These are phyloP conservation scores for Trebouxia sp. DNA, from an alignment of 139 green algal genomes.

Conservation along the genomic window DNA sequence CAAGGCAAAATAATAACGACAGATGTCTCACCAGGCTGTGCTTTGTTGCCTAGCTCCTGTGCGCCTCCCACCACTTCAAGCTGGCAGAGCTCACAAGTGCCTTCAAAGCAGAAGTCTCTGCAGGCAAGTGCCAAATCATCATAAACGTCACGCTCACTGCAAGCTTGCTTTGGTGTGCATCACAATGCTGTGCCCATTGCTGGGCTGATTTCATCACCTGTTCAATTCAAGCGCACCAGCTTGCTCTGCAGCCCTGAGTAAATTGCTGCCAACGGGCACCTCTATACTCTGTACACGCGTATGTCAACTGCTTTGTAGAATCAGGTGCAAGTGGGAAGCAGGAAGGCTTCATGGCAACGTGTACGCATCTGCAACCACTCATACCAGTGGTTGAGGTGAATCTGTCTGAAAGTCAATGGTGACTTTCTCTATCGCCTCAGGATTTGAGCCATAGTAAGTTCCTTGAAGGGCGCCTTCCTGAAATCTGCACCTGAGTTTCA, in stretches of 20 bases:
- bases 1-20: too few species aligned
- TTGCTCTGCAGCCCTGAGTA: conserved; percentile 2
- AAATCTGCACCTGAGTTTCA: background rate
- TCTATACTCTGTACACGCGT: background rate
- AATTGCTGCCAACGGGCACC: background rate
- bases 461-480: background rate
- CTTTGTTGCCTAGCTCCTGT: conserved; percentile 20
- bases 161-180: too few species aligned
- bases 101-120: conserved; percentile 20
- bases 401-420: background rate
- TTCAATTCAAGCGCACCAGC: background rate
- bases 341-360: too few species aligned
- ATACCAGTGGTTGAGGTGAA: background rate
- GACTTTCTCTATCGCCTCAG: background rate
- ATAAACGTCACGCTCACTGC: too few species aligned
- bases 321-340: too few species aligned
- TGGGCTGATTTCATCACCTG: too few species aligned
- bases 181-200: too few species aligned
- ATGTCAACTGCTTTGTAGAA: background rate
- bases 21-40: background rate
- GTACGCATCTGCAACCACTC: too few species aligned
- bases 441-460: background rate
- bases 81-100: conserved; percentile 7
- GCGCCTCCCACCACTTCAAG: conserved; percentile 11
- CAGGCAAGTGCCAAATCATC: too few species aligned